Evolutionary conservation across 192 early-diverging fungal genomes (phyloP).

Genomic region (Chytriomyces sp.): DNA sequence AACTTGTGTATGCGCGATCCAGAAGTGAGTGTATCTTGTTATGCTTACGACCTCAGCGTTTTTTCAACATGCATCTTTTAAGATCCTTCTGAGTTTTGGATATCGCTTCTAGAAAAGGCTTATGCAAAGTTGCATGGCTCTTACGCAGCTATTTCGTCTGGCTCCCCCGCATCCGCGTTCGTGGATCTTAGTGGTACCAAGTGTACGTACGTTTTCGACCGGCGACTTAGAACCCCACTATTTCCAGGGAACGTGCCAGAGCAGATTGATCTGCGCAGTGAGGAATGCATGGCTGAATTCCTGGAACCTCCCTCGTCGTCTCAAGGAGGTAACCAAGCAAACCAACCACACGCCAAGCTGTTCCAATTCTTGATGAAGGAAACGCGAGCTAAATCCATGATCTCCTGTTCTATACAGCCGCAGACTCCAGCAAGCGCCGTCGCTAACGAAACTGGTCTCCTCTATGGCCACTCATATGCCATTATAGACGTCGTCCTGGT

Average conservation of each 20-base stretch:
- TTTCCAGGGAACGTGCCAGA: slow-evolving; percentile 53
- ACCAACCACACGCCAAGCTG: slow-evolving; percentile 9
- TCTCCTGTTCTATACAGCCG: slow-evolving; percentile 48
- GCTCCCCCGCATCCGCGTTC: slow-evolving; percentile 19
- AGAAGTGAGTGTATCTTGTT: slow-evolving; percentile 9
- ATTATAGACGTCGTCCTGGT: slow-evolving; percentile 37
- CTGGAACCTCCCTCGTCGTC: background rate
- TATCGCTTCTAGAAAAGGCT: slow-evolving; percentile 54
- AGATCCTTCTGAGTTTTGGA: slow-evolving; percentile 51
- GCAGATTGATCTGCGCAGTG: slow-evolving; percentile 31
- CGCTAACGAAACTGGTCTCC: slow-evolving; percentile 12
- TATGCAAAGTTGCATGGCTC: slow-evolving; percentile 49
- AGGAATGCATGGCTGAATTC: slow-evolving; percentile 32
- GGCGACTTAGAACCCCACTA: too few species aligned
- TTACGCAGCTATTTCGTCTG: slow-evolving; percentile 41
- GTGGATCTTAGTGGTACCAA: slow-evolving; percentile 1
- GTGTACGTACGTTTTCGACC: too few species aligned
- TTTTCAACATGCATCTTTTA: background rate
- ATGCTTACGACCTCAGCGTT: background rate
- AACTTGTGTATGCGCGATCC: slow-evolving; percentile 48
- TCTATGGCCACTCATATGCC: slow-evolving; percentile 43
- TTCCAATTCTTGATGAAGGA: slow-evolving; percentile 32
- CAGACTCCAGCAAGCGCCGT: background rate
- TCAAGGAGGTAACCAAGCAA: background rate
- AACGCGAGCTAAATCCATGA: slow-evolving; percentile 26